A percentile compares a stretch with the other conserved stretches of the same genome.
These are phyloP conservation scores for Aspergillus asperescens DNA, from an alignment of 495 filamentous ascomycete species.

Conservation along the genomic window DNA sequence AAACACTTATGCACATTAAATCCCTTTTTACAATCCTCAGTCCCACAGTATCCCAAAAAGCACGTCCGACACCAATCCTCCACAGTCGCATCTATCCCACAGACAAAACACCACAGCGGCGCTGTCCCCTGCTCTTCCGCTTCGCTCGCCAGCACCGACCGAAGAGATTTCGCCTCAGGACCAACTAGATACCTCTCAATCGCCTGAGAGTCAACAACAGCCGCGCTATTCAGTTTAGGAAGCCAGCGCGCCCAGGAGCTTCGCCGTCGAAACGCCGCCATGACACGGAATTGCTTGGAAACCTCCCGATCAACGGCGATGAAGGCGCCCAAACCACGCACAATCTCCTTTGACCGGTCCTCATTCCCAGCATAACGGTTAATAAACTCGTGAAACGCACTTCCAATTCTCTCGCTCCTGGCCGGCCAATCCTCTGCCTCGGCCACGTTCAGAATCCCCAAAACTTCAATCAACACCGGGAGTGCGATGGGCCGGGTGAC, in stretches of 20 bases:
- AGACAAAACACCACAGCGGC: neutral
- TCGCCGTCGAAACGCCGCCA: too few species aligned
- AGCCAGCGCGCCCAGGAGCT: neutral
- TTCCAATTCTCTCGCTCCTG: too few species aligned
- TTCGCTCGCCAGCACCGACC: neutral
- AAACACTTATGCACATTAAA: neutral
- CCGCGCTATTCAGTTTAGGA: neutral
- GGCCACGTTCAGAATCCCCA: too few species aligned
- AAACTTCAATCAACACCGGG: too few species aligned
- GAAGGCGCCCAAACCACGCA: too few species aligned
- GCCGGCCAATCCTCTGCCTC: too few species aligned
- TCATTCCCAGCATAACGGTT: too few species aligned
- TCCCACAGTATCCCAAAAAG: neutral
- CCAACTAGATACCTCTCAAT: neutral
- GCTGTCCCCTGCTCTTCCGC: neutral
- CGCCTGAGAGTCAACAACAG: neutral
- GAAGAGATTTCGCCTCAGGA: too few species aligned
- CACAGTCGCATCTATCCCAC: neutral
- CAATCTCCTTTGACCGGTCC: too few species aligned
- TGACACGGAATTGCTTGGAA: too few species aligned
- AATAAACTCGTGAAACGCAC: too few species aligned
- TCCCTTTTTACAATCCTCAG: neutral
- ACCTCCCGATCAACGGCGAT: neutral
- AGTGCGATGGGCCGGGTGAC: too few species aligned
- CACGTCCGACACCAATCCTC: neutral